Evolutionary conservation across 2,329 filamentous ascomycete species (phyloP), one percentile per base, ranked within the genome.

Genomic region (Fusarium cyanostomum): DNA sequence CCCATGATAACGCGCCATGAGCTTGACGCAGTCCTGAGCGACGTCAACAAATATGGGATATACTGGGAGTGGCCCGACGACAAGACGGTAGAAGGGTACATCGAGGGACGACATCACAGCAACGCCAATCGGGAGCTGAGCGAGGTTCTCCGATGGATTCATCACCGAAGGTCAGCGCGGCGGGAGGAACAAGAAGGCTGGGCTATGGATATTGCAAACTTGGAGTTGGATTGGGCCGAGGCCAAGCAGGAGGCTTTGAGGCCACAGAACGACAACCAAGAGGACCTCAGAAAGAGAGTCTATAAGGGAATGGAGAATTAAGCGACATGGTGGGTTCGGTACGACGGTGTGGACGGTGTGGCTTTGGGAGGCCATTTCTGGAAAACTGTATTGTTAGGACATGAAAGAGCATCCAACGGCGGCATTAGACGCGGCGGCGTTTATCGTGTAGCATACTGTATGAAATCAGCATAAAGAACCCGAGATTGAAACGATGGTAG

Each of bases 61-160:
- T 62, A 52, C 10, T 77, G 71, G 68, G 52, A 73, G 34, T 82
- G 80, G 80, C 81, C 81, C 1, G 72, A 75, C 31, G 69, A 74
- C 8, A 68, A 70, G 34, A 72, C 76, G 16, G 73, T 80, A 13
- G 59, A 71, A 39, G 67, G 69, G 5, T 82, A 77, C 46, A 66
- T 74, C 13, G 51, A 71, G 31, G 52, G 55, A 26, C 59, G 63
- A 33, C 63, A 71, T 21, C 46, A 64, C 21, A 63, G 71, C 6
- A 70, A 72, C 21, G 70, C 66, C 15, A 62, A 73, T 13, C 45
- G 49, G 30, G 66, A 64, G 28, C 58, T 78, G 52, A 61, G 59
- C 27, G 59, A 66, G 27, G 64, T 72, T 21, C 61, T 75, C 30
- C 56, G 66, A 31, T 66, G 67, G 67, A 57, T 62, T 33, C 56